These are phyloP conservation scores for Hypoxylon sp. DNA, from an alignment of 2,329 filamentous ascomycete genomes.

Conservation along the genomic window DNA sequence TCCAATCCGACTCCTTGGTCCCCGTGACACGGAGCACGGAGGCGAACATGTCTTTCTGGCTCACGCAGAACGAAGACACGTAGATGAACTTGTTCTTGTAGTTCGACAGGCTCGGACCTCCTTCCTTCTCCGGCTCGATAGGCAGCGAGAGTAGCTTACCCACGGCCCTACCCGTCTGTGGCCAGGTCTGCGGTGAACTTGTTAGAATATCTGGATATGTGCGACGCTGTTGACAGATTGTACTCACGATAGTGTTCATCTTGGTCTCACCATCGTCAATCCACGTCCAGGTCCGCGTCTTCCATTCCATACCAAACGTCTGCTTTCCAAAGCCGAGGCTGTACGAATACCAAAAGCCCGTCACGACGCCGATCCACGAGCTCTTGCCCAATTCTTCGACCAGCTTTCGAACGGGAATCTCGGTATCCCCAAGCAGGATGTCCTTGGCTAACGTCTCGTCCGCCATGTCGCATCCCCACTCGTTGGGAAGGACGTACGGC, in stretches of 20 bases:
- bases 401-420: constrained; percentile 53
- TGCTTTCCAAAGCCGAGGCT: constrained; percentile 59
- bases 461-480: constrained; percentile 60
- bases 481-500: constrained; percentile 70
- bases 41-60: constrained; percentile 76
- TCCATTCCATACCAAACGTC: constrained; percentile 66
- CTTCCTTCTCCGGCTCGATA: constrained; percentile 54
- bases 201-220: constrained; percentile 4
- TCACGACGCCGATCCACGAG: constrained; percentile 62
- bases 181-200: constrained; percentile 42
- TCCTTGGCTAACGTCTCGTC: constrained; percentile 57
- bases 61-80: constrained; percentile 70
- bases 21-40: constrained; percentile 71
- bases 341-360: constrained; percentile 70
- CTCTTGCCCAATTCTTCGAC: constrained; percentile 60
- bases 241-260: constrained; percentile 69
- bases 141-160: constrained; percentile 66
- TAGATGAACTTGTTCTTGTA: constrained; percentile 67
- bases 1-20: constrained; percentile 73
- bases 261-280: constrained; percentile 71
- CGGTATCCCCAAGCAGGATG: constrained; percentile 47
- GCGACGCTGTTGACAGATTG: accelerated
- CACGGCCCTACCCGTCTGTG: constrained; percentile 63
- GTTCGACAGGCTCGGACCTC: constrained; percentile 58
- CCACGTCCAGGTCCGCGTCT: constrained; percentile 59